Percentiles rank a stretch among this genome's conserved stretches.
Evolutionary conservation across 2,329 filamentous ascomycete genomes (phyloP).

Genomic region (Cryphonectria carpinicola): DNA sequence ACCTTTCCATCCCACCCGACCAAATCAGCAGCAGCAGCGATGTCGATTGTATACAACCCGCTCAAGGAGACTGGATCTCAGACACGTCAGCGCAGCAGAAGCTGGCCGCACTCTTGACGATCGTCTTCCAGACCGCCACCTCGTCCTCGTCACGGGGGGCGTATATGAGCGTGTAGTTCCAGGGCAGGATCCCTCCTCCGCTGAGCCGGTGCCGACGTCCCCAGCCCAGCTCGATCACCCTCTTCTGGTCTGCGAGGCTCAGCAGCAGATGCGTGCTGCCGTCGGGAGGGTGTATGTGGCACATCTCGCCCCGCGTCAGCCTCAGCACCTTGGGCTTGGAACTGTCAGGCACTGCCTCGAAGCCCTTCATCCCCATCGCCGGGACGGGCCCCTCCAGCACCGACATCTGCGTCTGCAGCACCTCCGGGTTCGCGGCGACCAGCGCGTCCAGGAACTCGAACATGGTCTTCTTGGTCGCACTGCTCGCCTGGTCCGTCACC

Average conservation of each 20-base stretch:
- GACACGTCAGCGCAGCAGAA: constrained; percentile 27
- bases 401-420: constrained; percentile 37
- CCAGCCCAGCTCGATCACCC: constrained; percentile 44
- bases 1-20: neutral
- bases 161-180: constrained; percentile 46
- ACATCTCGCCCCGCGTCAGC: constrained; percentile 39
- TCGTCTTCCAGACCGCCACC: constrained; percentile 37
- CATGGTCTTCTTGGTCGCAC: constrained; percentile 31
- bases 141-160: constrained; percentile 44
- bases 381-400: constrained; percentile 39
- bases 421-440: constrained; percentile 34
- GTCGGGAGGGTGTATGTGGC: constrained; percentile 44
- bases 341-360: constrained; percentile 27
- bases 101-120: constrained; percentile 30
- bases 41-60: neutral
- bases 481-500: constrained; percentile 33
- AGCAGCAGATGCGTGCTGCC: constrained; percentile 44
- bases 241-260: constrained; percentile 42
- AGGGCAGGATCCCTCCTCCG: constrained; percentile 37
- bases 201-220: constrained; percentile 44
- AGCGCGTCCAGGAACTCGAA: constrained; percentile 34
- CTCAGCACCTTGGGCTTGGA: constrained; percentile 23
- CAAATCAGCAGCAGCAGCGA: no score
- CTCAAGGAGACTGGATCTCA: constrained; percentile 13
- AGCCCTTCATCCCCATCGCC: constrained; percentile 35